Evolutionary conservation across 2,329 filamentous ascomycete species (phyloP), one percentile per base, ranked within the genome.

Genomic region (Didymella pinodella): DNA sequence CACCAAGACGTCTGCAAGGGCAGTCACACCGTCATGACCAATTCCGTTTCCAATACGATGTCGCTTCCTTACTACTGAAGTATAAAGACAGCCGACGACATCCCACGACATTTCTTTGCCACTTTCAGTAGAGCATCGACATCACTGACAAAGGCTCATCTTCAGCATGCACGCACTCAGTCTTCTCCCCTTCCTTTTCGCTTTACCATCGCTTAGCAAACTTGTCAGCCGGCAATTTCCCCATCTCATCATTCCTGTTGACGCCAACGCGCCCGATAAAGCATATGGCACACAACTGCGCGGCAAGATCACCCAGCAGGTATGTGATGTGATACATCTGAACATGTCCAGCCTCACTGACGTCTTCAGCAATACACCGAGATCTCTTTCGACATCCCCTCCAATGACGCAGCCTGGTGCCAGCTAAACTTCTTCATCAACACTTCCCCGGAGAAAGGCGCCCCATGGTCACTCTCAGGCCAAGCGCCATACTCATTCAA

Each of bases 211-310:
- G 32, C 16, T 63, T 32, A 63, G 66, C 22, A 38, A 48, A 4
- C 63, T 71, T 28, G 26, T 69, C 43, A 50, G 52, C 31, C 61
- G 63, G 8, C 54, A 73, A 26, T 75, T 73, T 12, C 74, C 74
- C 3, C 70, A 73, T 41, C 70, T 77, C 45, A 70, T 78, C 41
- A 59, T 77, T n/a, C 75, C 74, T 1, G 54, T 77, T 38, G 65
- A 68, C 26, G 54, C 64, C 22, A 49, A 56, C 14, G 32, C 49
- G 1, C 70, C 74, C 16, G 48, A 69, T 46, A 61, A 44, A 2
- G 50, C 67, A 2, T 68, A 64, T 25, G 62, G 60, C 20, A 78
- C 75, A 3, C 61, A 71, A 20, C 61, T 57, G 14, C 57, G 55
- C 8, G 72, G 65, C 40, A 48, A 61, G 3, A 61, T 76, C 48